Base-by-base conservation (phyloP, 345 rosid genomes). In the Salix purpurea region DNA sequence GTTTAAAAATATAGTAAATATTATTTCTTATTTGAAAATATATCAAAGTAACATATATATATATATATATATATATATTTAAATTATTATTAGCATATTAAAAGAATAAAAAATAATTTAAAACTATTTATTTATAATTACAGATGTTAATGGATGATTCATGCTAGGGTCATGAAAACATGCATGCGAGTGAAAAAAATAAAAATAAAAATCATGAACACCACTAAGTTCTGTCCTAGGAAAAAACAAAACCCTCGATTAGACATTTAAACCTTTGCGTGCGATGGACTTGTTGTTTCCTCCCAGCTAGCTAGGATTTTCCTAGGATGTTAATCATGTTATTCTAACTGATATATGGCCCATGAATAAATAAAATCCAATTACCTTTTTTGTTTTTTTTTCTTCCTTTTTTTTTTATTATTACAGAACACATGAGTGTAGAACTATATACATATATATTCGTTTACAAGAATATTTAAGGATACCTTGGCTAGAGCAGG, bases 401-500 rank as follows among this genome's bases (percentile, higher is more conserved):
- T 0, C 12, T 3, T 18, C 0, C 34, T 2, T 7, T 32, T 66
- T 30, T 66, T 34, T 34, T 60, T 61, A 0, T 24, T 24, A 61
- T 61, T 1, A 66, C 7, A 19, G 23, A 66, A 23, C 23, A 23
- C 64, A 23, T 23, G 28, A 46, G 52, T 14, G 46, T 42, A 42
- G 14, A 36, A 7, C 6, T 36, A 36, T 32, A 32, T 4, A 32
- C 3, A 30, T 32, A 32, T 32, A 32, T 32, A 32, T 23, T 19
- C 18, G 44, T 1, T 15, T 58, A 5, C n/a, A 12, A 15, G 32
- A 11, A 5, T 30, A 24, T 30, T 60, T 26, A 71, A 30, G 24
- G 68, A 30, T 32, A 80, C 83, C 83, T 71, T 76, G 73, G 54
- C 13, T 65, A 2, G 84, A 81, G 28, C 84, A 81, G 14, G 21